Base-by-base conservation (phyloP, 139 green algal species). In the Chlamydomonas incerta region DNA sequence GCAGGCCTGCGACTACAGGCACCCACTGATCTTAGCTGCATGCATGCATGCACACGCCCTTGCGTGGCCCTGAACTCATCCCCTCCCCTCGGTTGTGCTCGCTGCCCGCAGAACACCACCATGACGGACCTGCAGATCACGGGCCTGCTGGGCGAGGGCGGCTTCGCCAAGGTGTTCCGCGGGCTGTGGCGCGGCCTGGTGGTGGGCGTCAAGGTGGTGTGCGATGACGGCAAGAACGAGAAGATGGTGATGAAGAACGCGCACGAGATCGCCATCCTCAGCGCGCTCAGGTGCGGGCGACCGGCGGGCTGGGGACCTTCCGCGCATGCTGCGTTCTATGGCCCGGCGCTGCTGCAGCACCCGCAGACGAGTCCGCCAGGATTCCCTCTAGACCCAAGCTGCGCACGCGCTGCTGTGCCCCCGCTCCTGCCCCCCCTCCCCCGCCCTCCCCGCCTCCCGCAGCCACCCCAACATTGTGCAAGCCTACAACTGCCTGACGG, bases 171-270 rank as follows among this genome's bases (percentile, higher is more conserved):
- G 89, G 87, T 94, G 41, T 94, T 94, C 72, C 35, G 83, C 5
- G 91, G 91, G 3, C 80, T 92, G 65, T 94, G 89, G 86, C 82
- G 80, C 1, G 85, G 81, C 10, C 81, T 90, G 80, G 85, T 90
- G 69, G 88, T 91, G 41, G 83, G 83, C 66, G 76, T 92, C 67
- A 89, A 94, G 85, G 82, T 94, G 29, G 91, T 92, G 69, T 87
- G 81, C 28, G 89, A 91, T 34, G 91, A 91, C 73, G 87, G 88
- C 69, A 86, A 89, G 81, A 93, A 93, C 47, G 91, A 94, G 58
- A 91, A 91, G 67, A 90, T 87, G 52, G 91, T 92, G 50, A 93
- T 94, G 85, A 93, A 93, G 81, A 94, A 94, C 65, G 89, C 89
- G 37, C 89, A 94, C 60, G 91, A 94, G 88, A 94, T 94, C 52